Base-by-base conservation (phyloP, 345 rosid species). In the Physaria fendleri region DNA sequence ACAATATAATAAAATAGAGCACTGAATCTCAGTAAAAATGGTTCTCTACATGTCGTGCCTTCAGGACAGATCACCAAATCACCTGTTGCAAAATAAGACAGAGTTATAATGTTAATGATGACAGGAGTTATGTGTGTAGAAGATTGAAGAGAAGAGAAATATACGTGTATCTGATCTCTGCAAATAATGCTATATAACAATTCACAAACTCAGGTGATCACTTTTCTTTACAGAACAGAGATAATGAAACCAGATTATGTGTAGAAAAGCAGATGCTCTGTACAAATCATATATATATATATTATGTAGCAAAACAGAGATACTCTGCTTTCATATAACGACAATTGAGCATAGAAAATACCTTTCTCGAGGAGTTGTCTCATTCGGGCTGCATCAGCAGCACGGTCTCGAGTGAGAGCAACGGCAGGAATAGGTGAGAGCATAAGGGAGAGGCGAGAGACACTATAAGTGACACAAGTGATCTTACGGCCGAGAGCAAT, bases 41-140 rank as follows among this genome's bases (percentile, higher is more conserved):
- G 64, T 51, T 93, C 99, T 12, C 99, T 85, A 47, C 99, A 93
- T 6, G 99, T 93, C 47, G 99, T 93, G 7, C 97, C 99, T 65
- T 93, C 99, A 0, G 99, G 99, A 22, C 97, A 93, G 9, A 93
- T 91, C 56, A 93, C 99, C 6, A 93, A 77, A 59, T 93, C 99
- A 16, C 99, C 99, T 54, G 79, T 79, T 51, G 32, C 48, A 15
- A 59, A 25, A 1, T 23, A 35, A 28, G 11, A 6, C 2, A 18
- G n/a, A 5, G 5, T 15, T 38, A 16, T 8, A 18, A 32, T 23
- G 18, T 13, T 27, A 37, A 3, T 13, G 50, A 17, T 41, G 30
- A 46, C 17, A 37, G 34, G 18, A 12, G 5, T 23, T 7, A 10
- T 42, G 14, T 20, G n/a, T 11, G 13, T 17, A 10, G 8, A 20